Evolutionary conservation across 768 basidiomycete species (phyloP), one percentile per base, ranked within the genome.

Genomic region (Trametes cubensis): DNA sequence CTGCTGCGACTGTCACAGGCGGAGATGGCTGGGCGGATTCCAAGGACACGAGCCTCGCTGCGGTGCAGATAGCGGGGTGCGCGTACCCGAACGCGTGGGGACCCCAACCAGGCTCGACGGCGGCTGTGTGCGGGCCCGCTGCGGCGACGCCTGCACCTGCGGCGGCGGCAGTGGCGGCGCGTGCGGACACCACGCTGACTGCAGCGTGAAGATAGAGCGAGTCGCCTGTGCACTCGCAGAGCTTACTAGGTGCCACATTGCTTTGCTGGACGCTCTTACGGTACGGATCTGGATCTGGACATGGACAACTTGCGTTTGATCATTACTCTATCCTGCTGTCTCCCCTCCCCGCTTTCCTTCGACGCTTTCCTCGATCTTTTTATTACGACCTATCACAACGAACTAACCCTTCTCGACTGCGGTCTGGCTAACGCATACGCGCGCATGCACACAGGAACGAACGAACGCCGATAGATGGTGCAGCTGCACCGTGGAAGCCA

Each of bases 41-140:
- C 7, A 66, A 72, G 40, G 85, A 88, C 66, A 84, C 80, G 4
- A 76, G 72, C 13, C 71, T 75, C 26, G 86, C 85, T 25, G 85
- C 81, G 69, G 85, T 84, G 18, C 78, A 83, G 25, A 79, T 90
- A 48, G 73, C 78, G 51, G 89, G 87, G 8, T 91, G 90, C 67
- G 75, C 71, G 50, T 90, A 90, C 69, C 87, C 85, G 20, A 74
- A 84, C 66, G 78, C 84, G 49, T 91, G 87, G 74, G 63, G 62
- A 3, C 69, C 69, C 0, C 60, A 60, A 34, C 39, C 28, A 25
- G 62, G 48, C 42, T 55, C 66, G 60, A 71, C 70, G 4, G 54
- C 55, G 3, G 65, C 64, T 54, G 57, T 71, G 18, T 71, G 70
- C 54, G 66, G 63, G 34, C 6, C 34, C 6, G 66, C 53, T 21